Evolutionary conservation across 2,329 filamentous ascomycete species (phyloP).

Genomic region (Colletotrichum spaethianum): DNA sequence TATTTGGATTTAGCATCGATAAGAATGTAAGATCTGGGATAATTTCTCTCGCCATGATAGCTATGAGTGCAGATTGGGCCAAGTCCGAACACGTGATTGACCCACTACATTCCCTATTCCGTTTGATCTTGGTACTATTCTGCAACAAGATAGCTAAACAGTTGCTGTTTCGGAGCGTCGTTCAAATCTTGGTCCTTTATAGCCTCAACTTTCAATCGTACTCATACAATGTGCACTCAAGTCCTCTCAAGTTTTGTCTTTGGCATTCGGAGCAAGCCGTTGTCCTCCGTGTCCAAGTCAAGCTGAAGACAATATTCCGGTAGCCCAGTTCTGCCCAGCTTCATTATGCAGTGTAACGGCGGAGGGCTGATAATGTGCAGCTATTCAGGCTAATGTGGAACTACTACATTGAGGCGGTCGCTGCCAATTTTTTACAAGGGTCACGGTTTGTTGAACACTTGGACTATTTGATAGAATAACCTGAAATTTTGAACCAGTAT

Average conservation of each 20-base stretch:
- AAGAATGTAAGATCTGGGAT: too few species aligned
- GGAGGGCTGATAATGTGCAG: neutral
- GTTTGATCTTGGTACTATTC: too few species aligned
- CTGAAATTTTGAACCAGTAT: neutral
- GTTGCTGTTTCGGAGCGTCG: too few species aligned
- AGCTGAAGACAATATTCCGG: neutral
- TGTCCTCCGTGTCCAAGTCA: neutral
- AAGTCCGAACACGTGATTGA: too few species aligned
- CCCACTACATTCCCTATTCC: too few species aligned
- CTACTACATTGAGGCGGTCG: neutral
- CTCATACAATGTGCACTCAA: too few species aligned
- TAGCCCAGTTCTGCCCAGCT: neutral
- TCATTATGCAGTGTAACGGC: conserved; percentile 10
- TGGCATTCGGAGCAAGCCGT: neutral
- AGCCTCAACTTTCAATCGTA: too few species aligned
- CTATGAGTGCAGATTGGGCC: too few species aligned
- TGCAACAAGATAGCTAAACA: too few species aligned
- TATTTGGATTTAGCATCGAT: too few species aligned
- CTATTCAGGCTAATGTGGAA: conserved; percentile 18
- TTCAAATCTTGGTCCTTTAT: too few species aligned
- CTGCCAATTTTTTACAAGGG: neutral
- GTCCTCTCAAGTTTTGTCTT: neutral
- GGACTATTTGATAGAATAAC: neutral
- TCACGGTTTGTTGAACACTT: neutral
- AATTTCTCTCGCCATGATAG: too few species aligned